Base-by-base conservation (phyloP, 2,329 filamentous ascomycete genomes). In the Stylonectria norvegica region DNA sequence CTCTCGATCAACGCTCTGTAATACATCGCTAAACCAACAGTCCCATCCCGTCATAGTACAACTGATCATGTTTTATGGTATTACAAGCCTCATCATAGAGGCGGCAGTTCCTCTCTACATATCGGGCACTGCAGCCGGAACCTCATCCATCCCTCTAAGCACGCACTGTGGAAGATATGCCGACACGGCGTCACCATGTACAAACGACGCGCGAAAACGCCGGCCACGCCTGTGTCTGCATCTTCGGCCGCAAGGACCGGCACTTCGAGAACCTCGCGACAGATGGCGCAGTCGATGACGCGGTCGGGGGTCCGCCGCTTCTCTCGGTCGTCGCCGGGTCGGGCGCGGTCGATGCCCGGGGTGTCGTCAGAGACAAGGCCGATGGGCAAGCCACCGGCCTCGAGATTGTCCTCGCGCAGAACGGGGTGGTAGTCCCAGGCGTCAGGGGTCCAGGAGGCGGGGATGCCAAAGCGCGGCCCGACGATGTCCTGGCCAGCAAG, bases 151-250 rank as follows among this genome's bases (percentile, higher is more conserved):
- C 89, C 89, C 67, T 97, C 91, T 52, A 98, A 69, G 64, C 93
- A 98, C 20, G 76, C 72, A 41, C 83, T 93, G 61, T 98, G 93
- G 62, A 98, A 98, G 34, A 97, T 89, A 68, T 98, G 93, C 40
- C 90, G 74, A 64, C 93, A 98, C 34, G 93, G 93, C 42, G 93
- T 98, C 16, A 97, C 88, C 93, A 98, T 98, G 67, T 97, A 97
- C 53, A 79, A 75, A 35, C 90, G 78, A 45, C 91, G 74, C 20
- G 86, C 86, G 52, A 97, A 73, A 40, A 95, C 78, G 20, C 83
- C 83, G 0, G 79, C 70, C 42, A 82, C 75, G 20, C 78, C 76
- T 1, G 65, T 63, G 8, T 76, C 75, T 30, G 74, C 72, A 28
- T 73, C 72, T 8, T 75, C 76, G 1, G 76, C 73, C 36, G 75